Conservation (phyloP, 345 rosid genomes). For the Hypericum androsaemum region DNA sequence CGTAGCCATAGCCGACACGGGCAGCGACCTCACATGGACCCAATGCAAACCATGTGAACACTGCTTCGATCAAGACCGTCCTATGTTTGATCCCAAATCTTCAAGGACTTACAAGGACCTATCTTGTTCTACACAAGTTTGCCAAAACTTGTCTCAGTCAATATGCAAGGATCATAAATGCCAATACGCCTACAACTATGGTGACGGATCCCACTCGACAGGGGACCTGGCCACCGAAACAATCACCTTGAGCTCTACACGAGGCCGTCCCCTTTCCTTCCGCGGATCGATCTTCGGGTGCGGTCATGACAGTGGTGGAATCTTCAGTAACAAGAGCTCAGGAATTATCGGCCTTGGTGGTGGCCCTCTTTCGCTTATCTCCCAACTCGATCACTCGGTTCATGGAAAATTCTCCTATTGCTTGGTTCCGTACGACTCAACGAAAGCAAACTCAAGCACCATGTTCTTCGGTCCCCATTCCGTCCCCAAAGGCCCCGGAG, state of each 20-base stretch:
- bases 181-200: background rate
- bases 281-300: conserved; percentile 4
- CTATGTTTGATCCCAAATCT: conserved; percentile 3
- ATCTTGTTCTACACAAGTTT: conserved; percentile 1
- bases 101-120: conserved; percentile 4
- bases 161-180: background rate
- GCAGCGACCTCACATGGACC: conserved; percentile 9
- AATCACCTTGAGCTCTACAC: conserved; percentile 5
- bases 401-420: conserved; percentile 1
- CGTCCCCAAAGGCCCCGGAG: background rate
- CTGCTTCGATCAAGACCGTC: background rate
- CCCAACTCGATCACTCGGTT: background rate
- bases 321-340: background rate
- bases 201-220: background rate
- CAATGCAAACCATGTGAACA: conserved; percentile 5
- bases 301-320: background rate
- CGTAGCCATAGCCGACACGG: background rate
- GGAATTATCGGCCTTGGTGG: conserved; percentile 1
- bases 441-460: too few species aligned
- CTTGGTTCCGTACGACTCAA: background rate
- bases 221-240: conserved; percentile 8
- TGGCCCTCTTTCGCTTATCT: background rate
- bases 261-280: background rate
- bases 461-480: background rate
- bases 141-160: too few species aligned